phyloP scores from a whole-genome alignment of 2,329 filamentous ascomycete genomes.

The Cercospora sp. region DNA sequence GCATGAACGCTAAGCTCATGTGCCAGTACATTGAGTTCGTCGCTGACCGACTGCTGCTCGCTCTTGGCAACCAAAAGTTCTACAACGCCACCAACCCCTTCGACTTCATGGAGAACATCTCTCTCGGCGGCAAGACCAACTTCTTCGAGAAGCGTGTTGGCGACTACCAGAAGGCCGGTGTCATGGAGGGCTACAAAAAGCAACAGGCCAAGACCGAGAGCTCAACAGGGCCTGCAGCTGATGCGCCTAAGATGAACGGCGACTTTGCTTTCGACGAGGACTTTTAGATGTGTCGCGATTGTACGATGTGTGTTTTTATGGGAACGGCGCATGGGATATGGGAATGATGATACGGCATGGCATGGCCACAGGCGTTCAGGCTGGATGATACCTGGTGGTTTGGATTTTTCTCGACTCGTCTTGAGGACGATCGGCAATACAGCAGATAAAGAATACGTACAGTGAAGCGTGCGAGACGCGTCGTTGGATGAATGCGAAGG shows the following conservation, averaged over 20 bases:
- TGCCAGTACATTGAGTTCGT: conserved; percentile 99
- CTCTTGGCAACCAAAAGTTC: conserved; percentile 90
- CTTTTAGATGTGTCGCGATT: conserved; percentile 64
- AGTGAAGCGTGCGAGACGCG: conserved; percentile 7
- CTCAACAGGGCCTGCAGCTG: conserved; percentile 36
- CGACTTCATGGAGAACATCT: conserved; percentile 99
- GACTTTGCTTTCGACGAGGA: conserved; percentile 96
- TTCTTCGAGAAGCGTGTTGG: conserved; percentile 99
- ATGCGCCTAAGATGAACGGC: conserved; percentile 57
- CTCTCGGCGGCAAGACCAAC: conserved; percentile 98
- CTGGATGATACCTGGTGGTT: conserved; percentile 13
- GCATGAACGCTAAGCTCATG: conserved; percentile 97
- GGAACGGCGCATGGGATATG: conserved; percentile 17
- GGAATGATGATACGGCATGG: conserved; percentile 15
- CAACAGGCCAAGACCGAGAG: conserved; percentile 40
- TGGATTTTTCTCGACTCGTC: conserved; percentile 3
- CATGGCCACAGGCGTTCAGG: conserved; percentile 15
- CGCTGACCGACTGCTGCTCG: conserved; percentile 87
- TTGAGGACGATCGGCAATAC: conserved; percentile 10
- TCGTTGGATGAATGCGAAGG: not conserved
- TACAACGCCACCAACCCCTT: conserved; percentile 96
- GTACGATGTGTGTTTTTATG: conserved; percentile 17
- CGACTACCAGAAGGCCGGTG: conserved; percentile 99
- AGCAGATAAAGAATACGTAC: conserved; percentile 12
- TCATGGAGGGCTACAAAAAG: conserved; percentile 82